Evolutionary conservation across 768 basidiomycete genomes (phyloP).

Genomic region (Lyophyllum semitale): DNA sequence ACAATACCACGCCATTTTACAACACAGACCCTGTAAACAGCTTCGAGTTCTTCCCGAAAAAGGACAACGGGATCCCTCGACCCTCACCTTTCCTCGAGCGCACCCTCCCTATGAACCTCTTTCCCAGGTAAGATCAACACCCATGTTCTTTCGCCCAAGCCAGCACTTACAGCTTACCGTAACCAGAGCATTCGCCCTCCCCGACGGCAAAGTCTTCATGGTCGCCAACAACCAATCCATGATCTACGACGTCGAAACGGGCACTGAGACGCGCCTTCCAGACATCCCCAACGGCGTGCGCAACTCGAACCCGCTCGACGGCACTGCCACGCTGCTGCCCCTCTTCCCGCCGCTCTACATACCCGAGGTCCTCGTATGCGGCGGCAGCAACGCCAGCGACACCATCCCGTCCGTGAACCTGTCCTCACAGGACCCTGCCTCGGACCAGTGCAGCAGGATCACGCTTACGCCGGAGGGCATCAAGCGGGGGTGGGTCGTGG

Average conservation of each 20-base stretch:
- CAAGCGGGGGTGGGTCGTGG: slow-evolving; percentile 44
- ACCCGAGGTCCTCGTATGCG: slow-evolving; percentile 48
- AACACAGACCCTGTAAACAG: neutral
- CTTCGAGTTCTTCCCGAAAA: slow-evolving; percentile 41
- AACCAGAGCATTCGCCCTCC: slow-evolving; percentile 24
- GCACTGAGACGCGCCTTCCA: slow-evolving; percentile 39
- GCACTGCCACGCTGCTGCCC: slow-evolving; percentile 35
- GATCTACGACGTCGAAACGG: slow-evolving; percentile 39
- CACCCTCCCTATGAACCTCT: slow-evolving; percentile 20
- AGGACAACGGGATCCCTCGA: slow-evolving; percentile 32
- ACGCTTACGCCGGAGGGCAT: slow-evolving; percentile 41
- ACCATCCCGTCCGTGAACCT: slow-evolving; percentile 25
- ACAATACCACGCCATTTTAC: neutral
- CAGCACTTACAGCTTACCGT: too few relatives aligned
- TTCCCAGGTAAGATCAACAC: slow-evolving; percentile 23
- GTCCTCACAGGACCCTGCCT: slow-evolving; percentile 40
- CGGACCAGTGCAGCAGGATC: slow-evolving; percentile 43
- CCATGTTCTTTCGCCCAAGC: neutral
- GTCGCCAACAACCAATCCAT: slow-evolving; percentile 41
- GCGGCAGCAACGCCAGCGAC: slow-evolving; percentile 37
- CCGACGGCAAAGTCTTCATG: slow-evolving; percentile 42
- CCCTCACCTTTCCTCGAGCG: neutral
- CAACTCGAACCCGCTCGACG: slow-evolving; percentile 41
- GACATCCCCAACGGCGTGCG: slow-evolving; percentile 45
- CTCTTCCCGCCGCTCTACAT: slow-evolving; percentile 39